A percentile compares a stretch with the other conserved stretches of the same genome.
Evolutionary conservation across 352 stramenopile genomes (phyloP).

Genomic region (Globisporangium acanthophoron): DNA sequence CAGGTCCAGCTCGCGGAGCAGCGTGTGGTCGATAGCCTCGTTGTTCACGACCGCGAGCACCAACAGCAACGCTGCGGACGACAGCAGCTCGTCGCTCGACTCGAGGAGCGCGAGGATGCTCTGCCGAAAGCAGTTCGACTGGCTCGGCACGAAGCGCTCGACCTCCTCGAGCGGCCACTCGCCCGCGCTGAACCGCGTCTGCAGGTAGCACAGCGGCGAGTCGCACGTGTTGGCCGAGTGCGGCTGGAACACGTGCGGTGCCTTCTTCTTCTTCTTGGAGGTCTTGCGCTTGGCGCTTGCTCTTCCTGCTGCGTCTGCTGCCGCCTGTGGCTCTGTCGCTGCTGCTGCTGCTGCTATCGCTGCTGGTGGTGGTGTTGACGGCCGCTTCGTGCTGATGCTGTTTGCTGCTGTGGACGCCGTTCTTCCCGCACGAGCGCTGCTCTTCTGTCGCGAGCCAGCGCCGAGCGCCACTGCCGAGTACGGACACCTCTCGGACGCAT

Average conservation of each 20-base stretch:
- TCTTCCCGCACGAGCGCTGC: conserved; percentile 1
- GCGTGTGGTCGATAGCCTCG: conserved; percentile 46
- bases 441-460: conserved; percentile 27
- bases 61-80: conserved; percentile 53
- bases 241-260: conserved; percentile 37
- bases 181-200: conserved; percentile 69
- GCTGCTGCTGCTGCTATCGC: neutral
- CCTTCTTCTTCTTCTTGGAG: conserved; percentile 12
- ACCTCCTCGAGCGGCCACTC: conserved; percentile 79
- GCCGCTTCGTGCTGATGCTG: neutral
- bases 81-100: conserved; percentile 57
- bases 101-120: conserved; percentile 53
- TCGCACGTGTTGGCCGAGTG: conserved; percentile 50
- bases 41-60: conserved; percentile 65
- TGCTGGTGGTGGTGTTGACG: neutral
- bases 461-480: conserved; percentile 61
- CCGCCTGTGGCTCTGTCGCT: conserved; percentile 7
- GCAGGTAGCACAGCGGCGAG: conserved; percentile 68
- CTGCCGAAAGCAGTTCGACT: conserved; percentile 54
- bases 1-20: conserved; percentile 55
- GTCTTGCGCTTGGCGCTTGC: conserved; percentile 15
- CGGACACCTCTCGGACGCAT: conserved; percentile 50
- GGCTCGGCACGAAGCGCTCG: conserved; percentile 32
- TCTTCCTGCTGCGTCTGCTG: conserved; percentile 8
- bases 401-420: neutral